phyloP scores from a whole-genome alignment of 2,329 filamentous ascomycete species.

The Aspergillus udagawae region DNA sequence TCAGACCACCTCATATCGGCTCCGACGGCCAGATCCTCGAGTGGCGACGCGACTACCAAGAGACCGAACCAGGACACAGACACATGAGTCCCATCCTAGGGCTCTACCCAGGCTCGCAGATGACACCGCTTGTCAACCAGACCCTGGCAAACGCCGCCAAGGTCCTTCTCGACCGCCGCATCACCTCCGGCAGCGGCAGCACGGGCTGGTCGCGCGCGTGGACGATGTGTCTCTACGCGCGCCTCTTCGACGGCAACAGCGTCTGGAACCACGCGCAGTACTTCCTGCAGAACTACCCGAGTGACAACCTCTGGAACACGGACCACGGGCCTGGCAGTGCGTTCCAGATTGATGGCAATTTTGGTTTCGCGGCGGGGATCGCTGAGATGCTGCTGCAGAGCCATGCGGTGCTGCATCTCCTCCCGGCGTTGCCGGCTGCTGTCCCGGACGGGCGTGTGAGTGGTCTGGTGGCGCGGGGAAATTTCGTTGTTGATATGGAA shows the following conservation, averaged over 20 bases:
- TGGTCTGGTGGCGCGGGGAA: conserved; percentile 32
- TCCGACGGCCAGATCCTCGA: conserved; percentile 26
- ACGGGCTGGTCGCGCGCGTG: conserved; percentile 50
- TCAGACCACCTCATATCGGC: conserved; percentile 16
- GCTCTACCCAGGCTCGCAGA: conserved; percentile 42
- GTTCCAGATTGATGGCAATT: conserved; percentile 50
- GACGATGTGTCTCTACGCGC: conserved; percentile 45
- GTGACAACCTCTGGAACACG: conserved; percentile 11
- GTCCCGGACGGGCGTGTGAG: conserved; percentile 28
- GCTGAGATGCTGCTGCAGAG: conserved; percentile 44
- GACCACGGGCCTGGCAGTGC: conserved; percentile 19
- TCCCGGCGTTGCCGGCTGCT: conserved; percentile 32
- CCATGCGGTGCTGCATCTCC: conserved; percentile 27
- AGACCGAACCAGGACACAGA: conserved; percentile 46
- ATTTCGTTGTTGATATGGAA: conserved; percentile 32
- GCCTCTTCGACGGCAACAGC: conserved; percentile 36
- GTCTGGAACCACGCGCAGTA: conserved; percentile 36
- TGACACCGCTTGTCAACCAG: conserved; percentile 30
- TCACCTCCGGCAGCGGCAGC: conserved; percentile 29
- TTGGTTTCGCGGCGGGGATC: conserved; percentile 43
- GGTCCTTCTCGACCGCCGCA: conserved; percentile 6
- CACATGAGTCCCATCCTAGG: conserved; percentile 50
- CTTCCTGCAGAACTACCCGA: conserved; percentile 5
- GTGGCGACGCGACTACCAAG: conserved; percentile 33
- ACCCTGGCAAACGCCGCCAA: conserved; percentile 21